Base-by-base conservation (phyloP, 805 yeast species). In the Yamadazyma kitorensis region DNA sequence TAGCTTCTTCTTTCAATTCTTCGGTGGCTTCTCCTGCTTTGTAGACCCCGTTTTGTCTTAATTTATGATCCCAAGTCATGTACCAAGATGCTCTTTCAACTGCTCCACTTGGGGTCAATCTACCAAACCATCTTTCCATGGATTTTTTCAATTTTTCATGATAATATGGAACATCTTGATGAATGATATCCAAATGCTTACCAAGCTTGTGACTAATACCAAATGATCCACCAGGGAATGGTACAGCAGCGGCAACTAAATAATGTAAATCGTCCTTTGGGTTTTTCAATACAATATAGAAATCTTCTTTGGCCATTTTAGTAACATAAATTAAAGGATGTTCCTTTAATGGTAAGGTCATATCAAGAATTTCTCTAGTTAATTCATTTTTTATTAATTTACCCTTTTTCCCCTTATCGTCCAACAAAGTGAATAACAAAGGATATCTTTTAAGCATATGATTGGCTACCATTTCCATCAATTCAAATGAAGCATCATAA, bases 11-110 rank as follows among this genome's bases (percentile, higher is more conserved):
- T 21, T 19, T 33, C 45, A 62, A 41, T 24, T 57, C 55, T 13
- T 45, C 50, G 15, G 54, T 23, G 17, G 72, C 69, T 34, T 66
- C 65, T 19, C 76, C 80, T 31, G 72, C 49, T 16, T 74, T 72
- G 54, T 80, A 79, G 17, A 81, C 74, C 40, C 72, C 75, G 43
- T 74, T 77, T 34, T 72, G 54, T 33, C 74, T 62, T 42, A 81
- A 59, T 47, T 76, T 74, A 49, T 78, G 80, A 51, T 82, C 88
- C 87, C 86, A 82, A 3, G 86, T 67, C 27, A 81, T 74, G 50
- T 79, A 80, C 83, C 84, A 82, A 3, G 83, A 74, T 2, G 87
- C 87, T 48, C 89, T 69, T 51, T 82, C 88, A 17, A 82, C 87
- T 2, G 82, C 75, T 35, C 74, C 79, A 10, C 66, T 59, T 2